Base-by-base conservation (phyloP, 129 eudicot genomes). In the Chrysanthemum lavandulifolium region DNA sequence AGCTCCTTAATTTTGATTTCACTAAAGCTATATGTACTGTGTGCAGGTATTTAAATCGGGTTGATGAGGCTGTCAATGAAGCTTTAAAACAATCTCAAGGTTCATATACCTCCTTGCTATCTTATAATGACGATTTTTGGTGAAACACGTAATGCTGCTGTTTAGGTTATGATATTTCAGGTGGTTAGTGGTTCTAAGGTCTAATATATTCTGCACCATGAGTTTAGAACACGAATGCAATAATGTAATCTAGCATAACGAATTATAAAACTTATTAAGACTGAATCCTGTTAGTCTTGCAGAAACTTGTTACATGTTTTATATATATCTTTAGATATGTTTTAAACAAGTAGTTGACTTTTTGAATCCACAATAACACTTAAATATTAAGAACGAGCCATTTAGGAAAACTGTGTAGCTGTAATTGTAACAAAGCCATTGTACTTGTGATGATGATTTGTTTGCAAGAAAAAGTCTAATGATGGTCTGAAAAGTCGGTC, bases 1-100 rank as follows among this genome's bases (percentile, higher is more conserved):
- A 47, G 61, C 15, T 61, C 51, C n/a, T 62, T 50, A 23, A 51
- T 58, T 52, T 68, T 31, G 19, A 49, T 57, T 8, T 75, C 21
- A 8, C 6, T 52, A 55, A 54, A 69, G 68, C 21, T 70, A 55
- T 29, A 67, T 56, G 13, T 13, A 19, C 9, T 33, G 36, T 67
- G 66, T 57, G 54, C 79, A 91, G 97, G 97, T 91, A 91, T 62
- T 77, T 94, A 65, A 78, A 79, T 51, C 80, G 92, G 80, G 91
- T 94, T 52, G 93, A 90, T 73, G 97, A 90, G 76, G 97, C 98
- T 72, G 85, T 90, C 29, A 69, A 61, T 67, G 93, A 90, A 80
- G 98, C 98, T 47, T 78, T 86, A 73, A 90, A 94, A 74, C 81
- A 86, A 74, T 84, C 91, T 74, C 87, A 77, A 88, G 98, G 98